These are phyloP conservation scores for Obelidium mucronatum DNA, from an alignment of 192 early-diverging fungal species.

Conservation along the genomic window DNA sequence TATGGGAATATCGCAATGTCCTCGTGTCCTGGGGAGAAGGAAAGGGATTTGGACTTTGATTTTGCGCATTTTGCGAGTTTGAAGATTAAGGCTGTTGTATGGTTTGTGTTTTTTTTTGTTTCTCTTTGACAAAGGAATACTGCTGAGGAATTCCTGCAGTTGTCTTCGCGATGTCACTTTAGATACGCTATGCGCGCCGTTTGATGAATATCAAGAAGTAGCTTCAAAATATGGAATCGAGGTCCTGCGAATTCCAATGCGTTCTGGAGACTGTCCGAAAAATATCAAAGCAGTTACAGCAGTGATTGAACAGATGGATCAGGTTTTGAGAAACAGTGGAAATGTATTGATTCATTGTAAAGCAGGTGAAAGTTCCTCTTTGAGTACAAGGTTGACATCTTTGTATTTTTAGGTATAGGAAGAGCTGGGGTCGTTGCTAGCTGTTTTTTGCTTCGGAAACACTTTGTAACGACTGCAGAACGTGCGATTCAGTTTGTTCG, in stretches of 20 bases:
- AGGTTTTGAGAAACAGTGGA: constrained; percentile 51
- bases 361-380: constrained; percentile 47
- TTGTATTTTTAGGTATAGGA: constrained; percentile 64
- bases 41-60: constrained; percentile 75
- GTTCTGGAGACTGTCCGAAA: constrained; percentile 71
- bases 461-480: constrained; percentile 55
- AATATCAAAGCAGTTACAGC: constrained; percentile 62
- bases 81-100: constrained; percentile 65
- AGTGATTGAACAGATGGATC: constrained; percentile 59
- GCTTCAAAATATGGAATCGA: constrained; percentile 62
- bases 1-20: constrained; percentile 74
- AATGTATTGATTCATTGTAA: constrained; percentile 76
- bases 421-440: constrained; percentile 80
- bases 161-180: constrained; percentile 74
- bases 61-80: constrained; percentile 67
- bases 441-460: constrained; percentile 70
- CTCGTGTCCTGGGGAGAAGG: constrained; percentile 83
- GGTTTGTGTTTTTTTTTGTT: constrained; percentile 53
- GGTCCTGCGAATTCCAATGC: constrained; percentile 72
- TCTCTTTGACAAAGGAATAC: constrained; percentile 2
- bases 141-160: constrained; percentile 46
- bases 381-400: background rate
- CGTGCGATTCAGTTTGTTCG: constrained; percentile 67
- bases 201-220: constrained; percentile 61
- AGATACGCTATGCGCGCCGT: constrained; percentile 70